Evolutionary conservation across 768 basidiomycete species (phyloP), one percentile per base, ranked within the genome.

Genomic region (Pholiota molesta): DNA sequence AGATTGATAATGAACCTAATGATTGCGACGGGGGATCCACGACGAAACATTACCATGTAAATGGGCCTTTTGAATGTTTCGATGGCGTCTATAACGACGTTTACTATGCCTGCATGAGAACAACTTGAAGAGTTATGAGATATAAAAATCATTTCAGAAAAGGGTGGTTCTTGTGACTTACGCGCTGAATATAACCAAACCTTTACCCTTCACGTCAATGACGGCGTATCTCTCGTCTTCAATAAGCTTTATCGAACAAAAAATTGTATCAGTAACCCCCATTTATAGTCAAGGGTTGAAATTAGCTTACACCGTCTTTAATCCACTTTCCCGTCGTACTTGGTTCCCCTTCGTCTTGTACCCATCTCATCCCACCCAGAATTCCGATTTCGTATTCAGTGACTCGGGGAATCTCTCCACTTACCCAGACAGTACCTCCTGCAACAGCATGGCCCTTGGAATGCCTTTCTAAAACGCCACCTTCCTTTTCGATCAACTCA

Each of bases 121-220:
- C 79, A 81, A 13, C 79, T 81, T 64, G 13, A 16, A 21, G 23
- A 31, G n/a, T 8, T 1, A 57, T 63, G 10, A 61, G 35, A 26
- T 44, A n/a, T 54, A 23, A 49, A 23, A 49, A 10, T 16, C 35
- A 16, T 16, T 49, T 28, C 47, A 21, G 7, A 23, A 6, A 19
- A 9, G 42, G 19, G 7, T 28, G 19, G 21, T 9, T 1, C 7
- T 49, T 49, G 47, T 5, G 16, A 44, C 91, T 72, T 62, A 92
- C 88, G 94, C 87, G 77, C 90, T 93, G 74, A 95, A 93, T 59
- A 95, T 80, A 23, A 94, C 82, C 57, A 94, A 74, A 1, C 93
- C 93, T 69, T 92, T 94, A 8, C 90, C 92, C n/a, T 79, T 78
- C 0, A 95, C 88, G 72, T 94, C 91, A 26, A 94, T 75, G 0